Conservation (phyloP, 345 rosid species). For the Combretum micranthum region DNA sequence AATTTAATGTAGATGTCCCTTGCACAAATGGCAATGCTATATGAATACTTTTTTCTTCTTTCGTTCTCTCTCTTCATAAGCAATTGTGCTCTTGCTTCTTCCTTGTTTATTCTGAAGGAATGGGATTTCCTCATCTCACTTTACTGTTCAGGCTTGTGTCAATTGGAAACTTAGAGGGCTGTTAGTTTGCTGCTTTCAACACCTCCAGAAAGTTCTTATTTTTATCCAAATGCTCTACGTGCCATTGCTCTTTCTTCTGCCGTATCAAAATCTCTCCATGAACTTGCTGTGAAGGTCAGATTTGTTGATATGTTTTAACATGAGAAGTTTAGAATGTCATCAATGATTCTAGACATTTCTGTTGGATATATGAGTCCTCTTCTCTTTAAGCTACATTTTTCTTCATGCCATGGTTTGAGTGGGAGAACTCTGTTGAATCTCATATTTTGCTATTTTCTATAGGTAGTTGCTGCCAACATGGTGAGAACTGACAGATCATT, state of each 20-base stretch:
- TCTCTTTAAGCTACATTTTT: too few species aligned
- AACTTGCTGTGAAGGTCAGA: slow-evolving; percentile 87
- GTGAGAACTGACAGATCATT: slow-evolving; percentile 84
- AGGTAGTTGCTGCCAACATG: slow-evolving; percentile 99
- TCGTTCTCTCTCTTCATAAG: too few species aligned
- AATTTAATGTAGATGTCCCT: too few species aligned
- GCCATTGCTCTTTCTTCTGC: slow-evolving; percentile 98
- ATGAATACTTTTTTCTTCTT: too few species aligned
- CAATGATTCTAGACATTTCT: too few species aligned
- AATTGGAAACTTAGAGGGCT: slow-evolving; percentile 92
- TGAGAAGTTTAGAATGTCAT: not conserved
- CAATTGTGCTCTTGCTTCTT: not conserved
- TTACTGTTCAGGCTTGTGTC: slow-evolving; percentile 64
- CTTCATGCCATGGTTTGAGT: too few species aligned
- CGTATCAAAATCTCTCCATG: slow-evolving; percentile 90
- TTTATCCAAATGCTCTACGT: slow-evolving; percentile 90
- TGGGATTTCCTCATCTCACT: slow-evolving; percentile 2
- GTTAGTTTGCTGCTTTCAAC: slow-evolving; percentile 91
- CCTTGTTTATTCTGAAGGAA: not conserved
- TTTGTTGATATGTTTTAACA: not conserved
- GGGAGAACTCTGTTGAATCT: not conserved
- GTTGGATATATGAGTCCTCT: too few species aligned
- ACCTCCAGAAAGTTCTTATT: slow-evolving; percentile 83
- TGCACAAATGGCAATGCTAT: too few species aligned
- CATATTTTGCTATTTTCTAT: slow-evolving; percentile 11